A percentile compares a stretch with the other conserved stretches of the same genome.
phyloP scores from a whole-genome alignment of 352 stramenopile genomes.

The Phytopythium ostracodes region DNA sequence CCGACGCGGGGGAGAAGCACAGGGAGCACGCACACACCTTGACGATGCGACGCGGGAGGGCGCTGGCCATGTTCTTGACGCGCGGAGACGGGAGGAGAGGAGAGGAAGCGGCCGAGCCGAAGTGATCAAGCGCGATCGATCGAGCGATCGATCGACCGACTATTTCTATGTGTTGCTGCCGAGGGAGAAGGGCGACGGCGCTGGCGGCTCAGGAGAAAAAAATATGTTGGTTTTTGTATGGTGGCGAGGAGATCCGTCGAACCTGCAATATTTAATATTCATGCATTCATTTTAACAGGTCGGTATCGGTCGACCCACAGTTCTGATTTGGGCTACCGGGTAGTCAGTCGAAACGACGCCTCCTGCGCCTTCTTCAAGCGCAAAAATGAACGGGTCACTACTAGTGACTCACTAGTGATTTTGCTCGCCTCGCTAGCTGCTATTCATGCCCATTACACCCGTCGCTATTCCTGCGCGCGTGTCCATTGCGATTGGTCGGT shows the following conservation, averaged over 20 bases:
- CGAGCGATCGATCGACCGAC: neutral
- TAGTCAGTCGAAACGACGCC: neutral
- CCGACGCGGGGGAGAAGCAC: neutral
- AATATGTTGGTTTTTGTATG: neutral
- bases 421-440: no score
- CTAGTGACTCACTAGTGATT: no score
- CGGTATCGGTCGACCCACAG: no score
- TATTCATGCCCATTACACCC: neutral
- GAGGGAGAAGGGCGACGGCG: no score
- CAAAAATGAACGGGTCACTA: no score
- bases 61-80: slow-evolving; percentile 39
- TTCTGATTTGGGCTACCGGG: neutral
- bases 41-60: slow-evolving; percentile 67
- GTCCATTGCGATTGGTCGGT: neutral
- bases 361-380: no score
- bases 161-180: neutral
- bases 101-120: neutral
- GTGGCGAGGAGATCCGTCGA: neutral
- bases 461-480: neutral
- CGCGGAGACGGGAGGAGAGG: neutral
- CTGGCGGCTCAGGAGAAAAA: neutral
- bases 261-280: neutral
- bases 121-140: neutral
- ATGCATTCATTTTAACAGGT: no score
- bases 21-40: slow-evolving; percentile 32